Conservation (phyloP, 2,329 filamentous ascomycete genomes). For the Ambrosiella cleistominuta region DNA sequence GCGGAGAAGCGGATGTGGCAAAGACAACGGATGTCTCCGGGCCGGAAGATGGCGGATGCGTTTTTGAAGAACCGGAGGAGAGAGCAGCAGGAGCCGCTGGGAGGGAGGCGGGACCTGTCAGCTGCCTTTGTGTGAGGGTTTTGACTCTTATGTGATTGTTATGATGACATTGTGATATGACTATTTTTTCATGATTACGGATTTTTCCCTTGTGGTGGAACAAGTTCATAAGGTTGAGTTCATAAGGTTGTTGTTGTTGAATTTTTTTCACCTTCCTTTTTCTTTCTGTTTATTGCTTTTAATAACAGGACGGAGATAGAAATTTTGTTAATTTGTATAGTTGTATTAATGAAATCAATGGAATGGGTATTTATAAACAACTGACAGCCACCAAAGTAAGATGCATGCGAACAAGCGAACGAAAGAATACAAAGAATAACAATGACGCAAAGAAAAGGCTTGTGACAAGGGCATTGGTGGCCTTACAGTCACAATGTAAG, state of each 20-base stretch:
- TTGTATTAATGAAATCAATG: not conserved
- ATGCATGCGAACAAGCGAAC: too few relatives aligned
- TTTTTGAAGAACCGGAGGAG: constrained; percentile 11
- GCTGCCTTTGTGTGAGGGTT: constrained; percentile 7
- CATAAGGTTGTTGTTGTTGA: too few relatives aligned
- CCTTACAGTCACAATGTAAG: too few relatives aligned
- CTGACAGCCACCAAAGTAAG: not conserved
- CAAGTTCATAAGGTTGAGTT: not conserved
- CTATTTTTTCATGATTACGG: not conserved
- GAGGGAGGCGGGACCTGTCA: too few relatives aligned
- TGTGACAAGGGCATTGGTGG: too few relatives aligned
- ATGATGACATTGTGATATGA: not conserved
- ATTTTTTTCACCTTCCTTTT: not conserved
- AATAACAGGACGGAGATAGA: not conserved
- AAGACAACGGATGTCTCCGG: constrained; percentile 7
- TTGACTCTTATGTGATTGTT: not conserved
- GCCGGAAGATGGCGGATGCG: constrained; percentile 9
- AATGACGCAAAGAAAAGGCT: too few relatives aligned
- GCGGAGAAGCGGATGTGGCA: not conserved
- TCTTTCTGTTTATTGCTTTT: not conserved
- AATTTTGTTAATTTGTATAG: constrained; percentile 1
- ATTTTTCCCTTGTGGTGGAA: not conserved
- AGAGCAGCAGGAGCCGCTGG: not conserved
- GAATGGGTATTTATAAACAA: not conserved
- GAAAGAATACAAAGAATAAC: too few relatives aligned